phyloP scores from a whole-genome alignment of 805 yeast genomes.

The Metschnikowia lachancei region DNA sequence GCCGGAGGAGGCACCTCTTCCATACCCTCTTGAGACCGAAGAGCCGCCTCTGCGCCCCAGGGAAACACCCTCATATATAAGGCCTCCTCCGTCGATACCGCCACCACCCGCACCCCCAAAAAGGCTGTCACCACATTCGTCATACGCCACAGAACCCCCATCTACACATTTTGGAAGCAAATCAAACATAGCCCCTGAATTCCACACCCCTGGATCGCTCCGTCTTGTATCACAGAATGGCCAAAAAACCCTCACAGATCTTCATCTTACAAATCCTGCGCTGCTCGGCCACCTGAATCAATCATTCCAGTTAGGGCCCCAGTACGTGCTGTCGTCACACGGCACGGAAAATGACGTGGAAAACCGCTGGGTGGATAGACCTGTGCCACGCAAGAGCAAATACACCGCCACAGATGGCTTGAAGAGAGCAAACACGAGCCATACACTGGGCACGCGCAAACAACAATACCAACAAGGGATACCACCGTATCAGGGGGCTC shows the following conservation, averaged over 20 bases:
- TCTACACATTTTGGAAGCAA: neutral
- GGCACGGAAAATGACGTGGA: too few relatives aligned
- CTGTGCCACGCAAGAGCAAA: too few relatives aligned
- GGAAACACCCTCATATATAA: neutral
- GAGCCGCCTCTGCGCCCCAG: neutral
- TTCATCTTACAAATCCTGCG: neutral
- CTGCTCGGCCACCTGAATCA: neutral
- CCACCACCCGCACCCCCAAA: neutral
- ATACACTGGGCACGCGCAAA: too few relatives aligned
- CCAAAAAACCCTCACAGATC: neutral
- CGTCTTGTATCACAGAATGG: too few relatives aligned
- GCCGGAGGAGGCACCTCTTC: neutral
- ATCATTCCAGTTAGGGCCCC: neutral
- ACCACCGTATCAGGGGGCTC: too few relatives aligned
- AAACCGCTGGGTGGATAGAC: too few relatives aligned
- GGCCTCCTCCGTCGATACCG: neutral
- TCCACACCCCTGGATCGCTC: too few relatives aligned
- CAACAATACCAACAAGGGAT: too few relatives aligned
- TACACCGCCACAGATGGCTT: too few relatives aligned
- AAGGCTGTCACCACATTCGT: neutral
- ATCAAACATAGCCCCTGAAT: too few relatives aligned
- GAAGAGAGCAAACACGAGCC: too few relatives aligned
- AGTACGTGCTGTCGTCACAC: neutral
- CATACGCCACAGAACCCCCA: neutral
- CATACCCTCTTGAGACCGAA: conserved; percentile 1